phyloP scores from a whole-genome alignment of 164 flowering plant genomes.

The Kalanchoe fedtschenkoi region DNA sequence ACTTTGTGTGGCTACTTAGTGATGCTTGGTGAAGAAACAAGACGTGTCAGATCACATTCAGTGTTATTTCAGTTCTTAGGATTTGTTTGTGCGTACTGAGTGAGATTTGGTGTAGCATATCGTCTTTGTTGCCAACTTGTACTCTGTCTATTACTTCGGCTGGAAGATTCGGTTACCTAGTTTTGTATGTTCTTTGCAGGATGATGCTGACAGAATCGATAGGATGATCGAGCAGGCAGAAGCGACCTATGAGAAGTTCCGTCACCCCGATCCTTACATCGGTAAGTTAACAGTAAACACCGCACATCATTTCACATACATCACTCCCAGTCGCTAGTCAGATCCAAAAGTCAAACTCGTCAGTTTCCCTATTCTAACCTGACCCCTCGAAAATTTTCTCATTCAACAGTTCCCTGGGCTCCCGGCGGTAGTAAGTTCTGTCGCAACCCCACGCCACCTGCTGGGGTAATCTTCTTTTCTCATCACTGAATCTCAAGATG shows the following conservation, averaged over 20 bases:
- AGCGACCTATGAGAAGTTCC: constrained; percentile 56
- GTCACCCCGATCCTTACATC: constrained; percentile 97
- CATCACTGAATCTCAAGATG: not conserved
- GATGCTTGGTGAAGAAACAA: no score
- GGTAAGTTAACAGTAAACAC: constrained; percentile 33
- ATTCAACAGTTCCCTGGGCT: constrained; percentile 90
- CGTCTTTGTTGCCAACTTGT: no score
- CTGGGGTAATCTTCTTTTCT: constrained; percentile 44
- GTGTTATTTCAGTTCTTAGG: no score
- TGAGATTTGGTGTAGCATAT: no score
- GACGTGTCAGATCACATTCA: no score
- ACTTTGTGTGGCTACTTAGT: no score
- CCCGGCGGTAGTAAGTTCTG: constrained; percentile 87
- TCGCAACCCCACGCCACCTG: constrained; percentile 74
- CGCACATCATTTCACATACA: no score
- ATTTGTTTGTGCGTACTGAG: no score
- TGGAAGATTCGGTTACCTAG: not conserved
- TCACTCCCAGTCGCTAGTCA: not conserved
- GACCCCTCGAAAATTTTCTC: constrained; percentile 9
- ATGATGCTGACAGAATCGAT: constrained; percentile 70
- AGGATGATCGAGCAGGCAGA: constrained; percentile 67
- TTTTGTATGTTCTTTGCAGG: constrained; percentile 25
- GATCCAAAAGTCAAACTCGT: not conserved
- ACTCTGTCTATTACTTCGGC: no score
- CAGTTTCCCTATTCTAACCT: not conserved